Evolutionary conservation across 257 asterid genomes (phyloP).

Genomic region (Nicotiana sylvestris): DNA sequence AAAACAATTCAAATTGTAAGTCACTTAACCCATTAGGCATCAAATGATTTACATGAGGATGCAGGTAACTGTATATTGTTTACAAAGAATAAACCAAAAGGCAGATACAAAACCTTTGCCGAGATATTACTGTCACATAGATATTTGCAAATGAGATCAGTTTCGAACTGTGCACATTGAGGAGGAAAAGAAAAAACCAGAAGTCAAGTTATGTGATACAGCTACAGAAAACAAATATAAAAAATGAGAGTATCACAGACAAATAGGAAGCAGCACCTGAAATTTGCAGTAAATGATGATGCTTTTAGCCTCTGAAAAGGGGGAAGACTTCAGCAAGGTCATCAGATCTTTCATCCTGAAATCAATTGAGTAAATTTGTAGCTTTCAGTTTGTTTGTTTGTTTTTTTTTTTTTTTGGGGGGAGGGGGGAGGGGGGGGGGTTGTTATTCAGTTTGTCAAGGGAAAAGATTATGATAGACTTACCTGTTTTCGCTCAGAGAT

Average conservation of each 20-base stretch:
- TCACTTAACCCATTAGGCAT: constrained; percentile 4
- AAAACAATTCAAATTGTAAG: constrained; percentile 11
- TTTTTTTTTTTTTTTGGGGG: no score
- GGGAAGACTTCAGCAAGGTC: constrained; percentile 64
- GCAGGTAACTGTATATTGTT: constrained; percentile 14
- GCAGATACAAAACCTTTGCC: constrained; percentile 65
- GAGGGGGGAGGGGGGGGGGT: no score
- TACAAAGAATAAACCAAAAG: constrained; percentile 25
- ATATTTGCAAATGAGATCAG: constrained; percentile 88
- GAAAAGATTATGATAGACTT: constrained; percentile 17
- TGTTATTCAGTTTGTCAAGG: background rate
- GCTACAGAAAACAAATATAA: background rate
- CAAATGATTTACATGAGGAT: constrained; percentile 19
- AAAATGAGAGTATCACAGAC: background rate
- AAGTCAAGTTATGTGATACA: constrained; percentile 13
- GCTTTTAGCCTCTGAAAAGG: constrained; percentile 69
- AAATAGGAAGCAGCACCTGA: constrained; percentile 51
- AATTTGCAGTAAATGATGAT: constrained; percentile 91
- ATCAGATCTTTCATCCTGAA: constrained; percentile 74
- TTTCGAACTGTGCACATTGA: constrained; percentile 58
- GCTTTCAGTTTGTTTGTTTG: background rate
- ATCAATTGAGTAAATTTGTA: constrained; percentile 12
- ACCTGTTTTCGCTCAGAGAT: constrained; percentile 67
- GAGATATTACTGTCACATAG: constrained; percentile 66
- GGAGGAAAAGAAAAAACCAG: constrained; percentile 1